Evolutionary conservation across 805 yeast species (phyloP).

Genomic region (Myxozyma geophila): DNA sequence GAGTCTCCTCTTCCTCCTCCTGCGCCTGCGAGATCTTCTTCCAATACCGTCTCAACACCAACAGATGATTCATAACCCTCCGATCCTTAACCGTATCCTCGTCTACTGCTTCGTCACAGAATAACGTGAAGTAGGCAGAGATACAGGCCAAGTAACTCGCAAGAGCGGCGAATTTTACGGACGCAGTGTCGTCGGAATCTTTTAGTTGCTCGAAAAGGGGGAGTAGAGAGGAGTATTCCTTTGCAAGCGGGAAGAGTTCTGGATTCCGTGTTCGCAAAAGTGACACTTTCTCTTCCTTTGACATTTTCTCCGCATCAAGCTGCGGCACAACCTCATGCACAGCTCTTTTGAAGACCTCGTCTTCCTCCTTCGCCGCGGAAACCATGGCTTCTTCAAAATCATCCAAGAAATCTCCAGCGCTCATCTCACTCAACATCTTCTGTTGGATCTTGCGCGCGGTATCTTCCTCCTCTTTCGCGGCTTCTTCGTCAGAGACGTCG

Average conservation of each 20-base stretch:
- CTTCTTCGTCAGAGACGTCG: constrained; percentile 69
- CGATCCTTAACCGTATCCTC: constrained; percentile 75
- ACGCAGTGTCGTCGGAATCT: constrained; percentile 17
- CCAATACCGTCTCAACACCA: constrained; percentile 73
- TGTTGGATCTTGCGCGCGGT: constrained; percentile 90
- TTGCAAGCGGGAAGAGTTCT: constrained; percentile 76
- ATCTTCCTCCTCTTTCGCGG: constrained; percentile 75
- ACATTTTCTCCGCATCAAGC: constrained; percentile 56
- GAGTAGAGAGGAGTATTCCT: constrained; percentile 58
- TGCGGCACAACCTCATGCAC: constrained; percentile 42
- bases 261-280: constrained; percentile 71
- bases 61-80: constrained; percentile 84
- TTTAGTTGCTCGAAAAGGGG: constrained; percentile 47
- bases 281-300: constrained; percentile 56
- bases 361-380: constrained; percentile 54
- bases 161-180: constrained; percentile 68
- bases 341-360: constrained; percentile 36
- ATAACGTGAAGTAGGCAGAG: constrained; percentile 75
- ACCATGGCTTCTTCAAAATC: constrained; percentile 79
- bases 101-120: constrained; percentile 58
- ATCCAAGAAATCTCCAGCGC: constrained; percentile 74
- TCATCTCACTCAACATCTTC: constrained; percentile 73
- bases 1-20: constrained; percentile 13
- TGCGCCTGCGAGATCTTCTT: constrained; percentile 58
- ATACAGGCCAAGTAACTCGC: constrained; percentile 80